Evolutionary conservation across 257 asterid genomes (phyloP).

Genomic region (Ajuga chamaepitys): DNA sequence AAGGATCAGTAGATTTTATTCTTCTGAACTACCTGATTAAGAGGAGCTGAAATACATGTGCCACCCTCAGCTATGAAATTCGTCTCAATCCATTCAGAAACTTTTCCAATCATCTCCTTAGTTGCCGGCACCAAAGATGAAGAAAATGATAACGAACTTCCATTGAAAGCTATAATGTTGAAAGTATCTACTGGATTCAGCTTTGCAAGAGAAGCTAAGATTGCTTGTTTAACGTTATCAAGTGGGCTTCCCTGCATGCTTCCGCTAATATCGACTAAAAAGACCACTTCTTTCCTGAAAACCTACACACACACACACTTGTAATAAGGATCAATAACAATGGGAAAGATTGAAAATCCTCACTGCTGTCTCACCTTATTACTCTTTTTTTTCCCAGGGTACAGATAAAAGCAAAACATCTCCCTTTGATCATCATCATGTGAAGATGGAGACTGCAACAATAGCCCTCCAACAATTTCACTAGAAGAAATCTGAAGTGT

Average conservation of each 20-base stretch:
- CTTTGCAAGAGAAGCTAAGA: slow-evolving; percentile 43
- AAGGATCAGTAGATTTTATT: slow-evolving; percentile 1
- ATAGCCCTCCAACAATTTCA: slow-evolving; percentile 49
- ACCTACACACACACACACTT: slow-evolving; percentile 26
- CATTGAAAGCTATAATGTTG: slow-evolving; percentile 62
- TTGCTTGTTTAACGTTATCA: slow-evolving; percentile 50
- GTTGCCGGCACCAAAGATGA: slow-evolving; percentile 44
- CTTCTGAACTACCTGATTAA: slow-evolving; percentile 46
- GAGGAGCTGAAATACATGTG: slow-evolving; percentile 51
- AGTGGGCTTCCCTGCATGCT: slow-evolving; percentile 75
- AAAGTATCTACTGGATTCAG: slow-evolving; percentile 57
- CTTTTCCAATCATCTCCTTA: slow-evolving; percentile 38
- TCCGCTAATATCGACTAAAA: slow-evolving; percentile 61
- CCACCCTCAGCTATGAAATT: slow-evolving; percentile 57
- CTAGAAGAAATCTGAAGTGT: slow-evolving; percentile 54
- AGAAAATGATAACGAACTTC: slow-evolving; percentile 36
- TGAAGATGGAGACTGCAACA: slow-evolving; percentile 62
- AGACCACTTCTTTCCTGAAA: slow-evolving; percentile 67
- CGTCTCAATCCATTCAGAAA: slow-evolving; percentile 47
- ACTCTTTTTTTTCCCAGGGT: slow-evolving; percentile 41
- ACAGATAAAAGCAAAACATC: slow-evolving; percentile 68
- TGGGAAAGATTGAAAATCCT: background rate
- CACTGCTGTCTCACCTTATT: slow-evolving; percentile 43
- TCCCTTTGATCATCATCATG: slow-evolving; percentile 75
- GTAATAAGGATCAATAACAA: background rate